phyloP scores from a whole-genome alignment of 148 eudicot species.

The Spergularia marina region DNA sequence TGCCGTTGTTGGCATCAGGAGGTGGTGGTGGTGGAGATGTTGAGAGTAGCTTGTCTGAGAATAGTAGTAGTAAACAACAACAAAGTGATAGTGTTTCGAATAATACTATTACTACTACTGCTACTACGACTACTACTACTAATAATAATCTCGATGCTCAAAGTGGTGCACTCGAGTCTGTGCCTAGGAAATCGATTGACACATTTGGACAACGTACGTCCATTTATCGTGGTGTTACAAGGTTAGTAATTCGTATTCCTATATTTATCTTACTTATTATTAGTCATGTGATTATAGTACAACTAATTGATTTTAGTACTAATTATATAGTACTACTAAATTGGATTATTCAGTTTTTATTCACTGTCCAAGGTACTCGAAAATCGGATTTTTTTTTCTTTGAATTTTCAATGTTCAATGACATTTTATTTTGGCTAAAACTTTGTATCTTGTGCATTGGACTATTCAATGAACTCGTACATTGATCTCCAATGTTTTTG shows the following conservation, averaged over 20 bases:
- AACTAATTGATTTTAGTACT: background rate
- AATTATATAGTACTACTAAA: background rate
- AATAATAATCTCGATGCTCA: conserved; percentile 26
- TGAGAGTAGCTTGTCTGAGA: conserved; percentile 41
- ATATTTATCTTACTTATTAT: background rate
- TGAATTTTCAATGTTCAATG: conserved; percentile 3
- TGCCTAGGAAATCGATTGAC: conserved; percentile 70
- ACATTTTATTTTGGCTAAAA: conserved; percentile 8
- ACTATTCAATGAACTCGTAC: background rate
- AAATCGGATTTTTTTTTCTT: conserved; percentile 5
- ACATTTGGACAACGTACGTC: conserved; percentile 96
- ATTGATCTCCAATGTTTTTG: background rate
- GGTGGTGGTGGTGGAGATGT: conserved; percentile 40
- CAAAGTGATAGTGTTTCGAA: conserved; percentile 31
- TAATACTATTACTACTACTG: background rate
- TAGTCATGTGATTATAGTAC: background rate
- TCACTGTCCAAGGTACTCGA: conserved; percentile 27
- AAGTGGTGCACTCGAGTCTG: conserved; percentile 50
- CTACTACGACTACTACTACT: background rate
- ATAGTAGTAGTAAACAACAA: conserved; percentile 34
- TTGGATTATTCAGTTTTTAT: conserved; percentile 4
- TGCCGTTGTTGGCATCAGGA: conserved; percentile 34
- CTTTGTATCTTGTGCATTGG: background rate
- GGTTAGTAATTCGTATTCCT: conserved; percentile 32
- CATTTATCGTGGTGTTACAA: conserved; percentile 95